These are phyloP conservation scores for Fusarium denticulatum DNA, from an alignment of 2,329 filamentous ascomycete species.

Conservation along the genomic window DNA sequence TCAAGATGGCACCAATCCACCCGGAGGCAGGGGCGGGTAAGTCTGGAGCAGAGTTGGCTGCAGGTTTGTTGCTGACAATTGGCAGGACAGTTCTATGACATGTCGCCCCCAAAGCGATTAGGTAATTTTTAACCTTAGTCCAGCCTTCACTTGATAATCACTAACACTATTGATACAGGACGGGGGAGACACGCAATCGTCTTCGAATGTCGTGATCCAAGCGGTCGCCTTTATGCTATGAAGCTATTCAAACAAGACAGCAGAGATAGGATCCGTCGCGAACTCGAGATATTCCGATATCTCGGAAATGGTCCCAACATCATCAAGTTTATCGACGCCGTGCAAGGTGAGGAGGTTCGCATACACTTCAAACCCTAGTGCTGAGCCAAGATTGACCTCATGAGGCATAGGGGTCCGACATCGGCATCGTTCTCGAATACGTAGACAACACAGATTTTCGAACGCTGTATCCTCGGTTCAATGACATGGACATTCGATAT, in stretches of 20 bases:
- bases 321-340: neutral
- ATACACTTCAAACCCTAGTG: rapidly evolving
- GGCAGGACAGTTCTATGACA: conserved; percentile 3
- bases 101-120: neutral
- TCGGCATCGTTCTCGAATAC: conserved; percentile 19
- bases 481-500: neutral
- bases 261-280: neutral
- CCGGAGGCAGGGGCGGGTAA: neutral
- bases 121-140: neutral
- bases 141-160: too few species aligned
- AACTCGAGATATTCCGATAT: neutral
- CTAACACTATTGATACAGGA: neutral
- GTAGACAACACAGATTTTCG: conserved; percentile 7
- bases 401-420: neutral
- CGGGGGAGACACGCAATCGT: conserved; percentile 16
- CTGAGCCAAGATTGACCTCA: rapidly evolving
- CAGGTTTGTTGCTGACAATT: neutral
- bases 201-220: conserved; percentile 3
- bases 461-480: neutral
- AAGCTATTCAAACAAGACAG: conserved; percentile 17
- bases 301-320: neutral
- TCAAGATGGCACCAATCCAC: conserved; percentile 3
- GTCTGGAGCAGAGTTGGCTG: rapidly evolving
- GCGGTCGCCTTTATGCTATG: conserved; percentile 4
- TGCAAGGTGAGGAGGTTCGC: conserved; percentile 13